phyloP scores from a whole-genome alignment of 305 asterid genomes.

The Solanum hybrid region DNA sequence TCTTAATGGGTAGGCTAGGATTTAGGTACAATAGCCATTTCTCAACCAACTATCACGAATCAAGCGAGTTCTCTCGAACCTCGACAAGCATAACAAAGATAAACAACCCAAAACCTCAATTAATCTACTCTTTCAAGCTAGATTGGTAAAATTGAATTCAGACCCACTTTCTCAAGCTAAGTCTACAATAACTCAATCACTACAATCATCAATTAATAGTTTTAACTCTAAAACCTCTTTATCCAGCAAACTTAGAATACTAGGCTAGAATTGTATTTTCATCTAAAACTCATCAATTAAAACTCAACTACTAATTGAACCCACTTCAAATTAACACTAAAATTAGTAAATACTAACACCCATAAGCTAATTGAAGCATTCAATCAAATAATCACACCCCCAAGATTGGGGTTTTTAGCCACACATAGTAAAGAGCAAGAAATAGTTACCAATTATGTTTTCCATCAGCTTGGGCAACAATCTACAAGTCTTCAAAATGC shows the following conservation, averaged over 20 bases:
- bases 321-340: not conserved
- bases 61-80: not conserved
- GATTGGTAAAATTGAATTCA: not conserved
- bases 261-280: not conserved
- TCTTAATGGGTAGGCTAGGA: not conserved
- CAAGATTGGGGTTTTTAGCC: not conserved
- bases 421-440: not conserved
- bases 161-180: not conserved
- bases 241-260: not conserved
- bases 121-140: not conserved
- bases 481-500: not conserved
- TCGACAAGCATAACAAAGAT: not conserved
- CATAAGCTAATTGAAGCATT: not conserved
- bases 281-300: not conserved
- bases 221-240: not conserved
- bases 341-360: not conserved
- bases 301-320: not conserved
- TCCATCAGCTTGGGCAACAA: not conserved
- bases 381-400: not conserved
- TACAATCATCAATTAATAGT: not conserved
- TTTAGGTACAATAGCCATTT: not conserved
- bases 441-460: not conserved
- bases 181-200: not conserved
- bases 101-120: not conserved
- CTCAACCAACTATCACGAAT: not conserved